Percentiles rank a stretch among this genome's conserved stretches.
These are phyloP conservation scores for Aspergillus aculeatinus DNA, from an alignment of 2,329 filamentous ascomycete species.

Conservation along the genomic window DNA sequence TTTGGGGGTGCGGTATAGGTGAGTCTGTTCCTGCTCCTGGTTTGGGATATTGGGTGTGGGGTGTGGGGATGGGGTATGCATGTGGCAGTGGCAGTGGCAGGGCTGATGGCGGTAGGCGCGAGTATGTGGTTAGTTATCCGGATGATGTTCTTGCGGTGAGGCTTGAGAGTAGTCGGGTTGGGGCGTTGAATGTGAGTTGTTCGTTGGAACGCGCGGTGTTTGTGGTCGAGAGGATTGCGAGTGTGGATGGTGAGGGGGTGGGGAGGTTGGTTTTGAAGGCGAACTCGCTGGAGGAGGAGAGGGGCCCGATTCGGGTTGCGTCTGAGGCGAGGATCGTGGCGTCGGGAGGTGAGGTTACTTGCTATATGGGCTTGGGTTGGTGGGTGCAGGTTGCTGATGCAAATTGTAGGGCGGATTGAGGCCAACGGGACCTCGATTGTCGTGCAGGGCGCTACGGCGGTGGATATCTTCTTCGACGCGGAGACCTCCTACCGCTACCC, in stretches of 20 bases:
- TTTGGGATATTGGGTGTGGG: too few relatives aligned
- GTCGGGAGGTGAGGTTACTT: neutral
- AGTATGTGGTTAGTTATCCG: conserved; percentile 16
- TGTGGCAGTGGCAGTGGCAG: too few relatives aligned
- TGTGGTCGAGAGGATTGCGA: neutral
- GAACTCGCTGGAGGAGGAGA: neutral
- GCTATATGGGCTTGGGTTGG: neutral
- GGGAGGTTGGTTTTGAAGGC: conserved; percentile 3
- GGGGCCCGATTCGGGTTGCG: conserved; percentile 1
- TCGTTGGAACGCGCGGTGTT: conserved; percentile 4
- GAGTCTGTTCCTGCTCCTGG: neutral
- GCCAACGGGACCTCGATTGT: neutral
- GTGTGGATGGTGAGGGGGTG: neutral
- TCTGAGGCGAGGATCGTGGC: neutral
- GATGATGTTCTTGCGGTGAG: conserved; percentile 9
- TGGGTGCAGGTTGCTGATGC: neutral
- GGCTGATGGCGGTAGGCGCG: conserved; percentile 6
- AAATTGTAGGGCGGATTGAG: neutral
- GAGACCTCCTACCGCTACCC: conserved; percentile 12
- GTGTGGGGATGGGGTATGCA: too few relatives aligned
- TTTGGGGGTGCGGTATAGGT: conserved; percentile 9
- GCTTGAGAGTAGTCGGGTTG: conserved; percentile 2
- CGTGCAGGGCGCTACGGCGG: neutral
- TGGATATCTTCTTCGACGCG: conserved; percentile 12
- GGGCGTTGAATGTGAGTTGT: neutral